phyloP scores from a whole-genome alignment of 306 rosid genomes.

The Casuarina cunninghamiana region DNA sequence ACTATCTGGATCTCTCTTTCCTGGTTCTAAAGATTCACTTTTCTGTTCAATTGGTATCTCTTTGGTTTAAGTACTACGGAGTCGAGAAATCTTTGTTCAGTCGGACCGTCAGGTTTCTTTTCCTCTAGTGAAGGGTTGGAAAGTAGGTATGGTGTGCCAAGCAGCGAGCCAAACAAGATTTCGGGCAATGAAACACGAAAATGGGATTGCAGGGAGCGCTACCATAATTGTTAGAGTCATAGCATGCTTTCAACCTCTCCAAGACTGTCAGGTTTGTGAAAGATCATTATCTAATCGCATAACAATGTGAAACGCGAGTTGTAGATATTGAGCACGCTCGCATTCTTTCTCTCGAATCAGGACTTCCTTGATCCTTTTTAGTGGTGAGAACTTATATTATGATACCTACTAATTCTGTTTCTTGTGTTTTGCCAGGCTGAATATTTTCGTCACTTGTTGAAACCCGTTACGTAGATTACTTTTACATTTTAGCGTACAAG shows the following conservation, averaged over 20 bases:
- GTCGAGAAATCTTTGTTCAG: slow-evolving; percentile 25
- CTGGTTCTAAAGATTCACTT: slow-evolving; percentile 10
- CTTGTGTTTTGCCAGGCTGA: slow-evolving; percentile 71
- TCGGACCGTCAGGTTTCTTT: slow-evolving; percentile 37
- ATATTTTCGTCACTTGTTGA: slow-evolving; percentile 92
- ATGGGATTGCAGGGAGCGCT: slow-evolving; percentile 81
- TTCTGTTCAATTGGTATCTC: slow-evolving; percentile 20
- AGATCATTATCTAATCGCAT: not conserved
- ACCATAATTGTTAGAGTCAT: slow-evolving; percentile 93
- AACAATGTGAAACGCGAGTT: not conserved
- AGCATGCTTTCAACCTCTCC: slow-evolving; percentile 97
- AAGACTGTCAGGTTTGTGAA: slow-evolving; percentile 91
- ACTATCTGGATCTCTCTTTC: slow-evolving; percentile 1
- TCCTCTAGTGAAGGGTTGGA: slow-evolving; percentile 52
- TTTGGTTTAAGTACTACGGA: slow-evolving; percentile 9
- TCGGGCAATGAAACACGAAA: slow-evolving; percentile 97
- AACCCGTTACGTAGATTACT: slow-evolving; percentile 93
- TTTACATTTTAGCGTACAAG: slow-evolving; percentile 37
- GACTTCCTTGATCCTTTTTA: slow-evolving; percentile 1
- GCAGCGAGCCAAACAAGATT: slow-evolving; percentile 99
- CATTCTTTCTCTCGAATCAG: not conserved
- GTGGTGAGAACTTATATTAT: not conserved
- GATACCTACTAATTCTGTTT: slow-evolving; percentile 18
- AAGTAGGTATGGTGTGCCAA: slow-evolving; percentile 99
- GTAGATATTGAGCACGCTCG: not conserved